Evolutionary conservation across 2,329 filamentous ascomycete species (phyloP).

Genomic region (Nakataea oryzae): DNA sequence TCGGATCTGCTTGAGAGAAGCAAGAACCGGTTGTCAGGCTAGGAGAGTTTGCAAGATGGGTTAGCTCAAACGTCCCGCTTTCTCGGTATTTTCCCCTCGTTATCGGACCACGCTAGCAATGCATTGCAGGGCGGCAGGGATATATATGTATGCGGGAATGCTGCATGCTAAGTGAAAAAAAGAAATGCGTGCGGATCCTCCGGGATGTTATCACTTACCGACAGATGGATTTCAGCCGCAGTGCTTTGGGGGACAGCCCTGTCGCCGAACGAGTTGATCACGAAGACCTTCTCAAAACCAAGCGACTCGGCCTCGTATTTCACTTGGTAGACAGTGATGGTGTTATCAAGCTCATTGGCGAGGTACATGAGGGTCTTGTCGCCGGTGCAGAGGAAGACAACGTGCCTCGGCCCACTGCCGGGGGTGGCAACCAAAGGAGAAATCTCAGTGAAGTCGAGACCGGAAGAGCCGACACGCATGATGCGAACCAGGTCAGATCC

Average conservation of each 20-base stretch:
- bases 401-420: conserved; percentile 56
- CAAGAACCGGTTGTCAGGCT: conserved; percentile 53
- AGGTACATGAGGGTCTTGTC: conserved; percentile 46
- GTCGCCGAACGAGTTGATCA: conserved; percentile 35
- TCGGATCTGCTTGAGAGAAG: conserved; percentile 60
- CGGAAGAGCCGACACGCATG: conserved; percentile 36
- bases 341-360: conserved; percentile 49
- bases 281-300: conserved; percentile 34
- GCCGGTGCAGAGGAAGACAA: conserved; percentile 35
- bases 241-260: conserved; percentile 27
- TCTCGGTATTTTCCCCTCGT: background rate
- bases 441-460: conserved; percentile 28
- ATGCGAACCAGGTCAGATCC: conserved; percentile 51
- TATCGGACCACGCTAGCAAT: background rate
- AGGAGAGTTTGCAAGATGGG: background rate
- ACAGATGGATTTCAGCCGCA: conserved; percentile 46
- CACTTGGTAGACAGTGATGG: conserved; percentile 45
- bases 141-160: background rate
- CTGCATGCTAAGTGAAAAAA: background rate
- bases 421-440: conserved; percentile 29
- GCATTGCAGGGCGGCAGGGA: background rate
- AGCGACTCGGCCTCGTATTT: conserved; percentile 34
- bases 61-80: background rate
- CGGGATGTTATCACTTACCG: conserved; percentile 30
- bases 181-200: background rate